These are phyloP conservation scores for Elsinoe arachidis DNA, from an alignment of 2,329 filamentous ascomycete genomes.

Conservation along the genomic window DNA sequence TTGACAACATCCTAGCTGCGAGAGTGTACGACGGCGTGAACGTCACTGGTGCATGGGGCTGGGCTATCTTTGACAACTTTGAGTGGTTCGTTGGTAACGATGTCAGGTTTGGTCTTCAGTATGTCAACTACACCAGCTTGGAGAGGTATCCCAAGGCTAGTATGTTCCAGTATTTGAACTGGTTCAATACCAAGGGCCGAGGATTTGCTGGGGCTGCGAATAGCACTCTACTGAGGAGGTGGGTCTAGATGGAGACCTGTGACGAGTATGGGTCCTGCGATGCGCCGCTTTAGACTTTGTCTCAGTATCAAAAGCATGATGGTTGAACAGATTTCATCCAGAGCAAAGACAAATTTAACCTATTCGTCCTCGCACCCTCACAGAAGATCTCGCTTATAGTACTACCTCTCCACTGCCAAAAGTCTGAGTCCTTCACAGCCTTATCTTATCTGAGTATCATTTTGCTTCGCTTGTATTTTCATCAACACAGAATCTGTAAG, in stretches of 20 bases:
- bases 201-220: conserved; percentile 10
- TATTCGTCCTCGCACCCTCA: no score
- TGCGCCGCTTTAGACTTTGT: no score
- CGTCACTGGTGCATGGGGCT: conserved; percentile 27
- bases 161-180: conserved; percentile 31
- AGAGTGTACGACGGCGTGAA: conserved; percentile 28
- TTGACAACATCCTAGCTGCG: conserved; percentile 28
- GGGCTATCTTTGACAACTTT: conserved; percentile 31
- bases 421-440: no score
- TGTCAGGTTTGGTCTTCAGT: conserved; percentile 29
- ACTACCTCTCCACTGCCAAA: no score
- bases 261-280: no score
- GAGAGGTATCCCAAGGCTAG: conserved; percentile 31
- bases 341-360: no score
- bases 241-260: background rate
- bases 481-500: no score
- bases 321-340: no score
- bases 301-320: no score
- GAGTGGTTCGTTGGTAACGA: conserved; percentile 30
- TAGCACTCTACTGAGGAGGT: background rate
- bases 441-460: no score
- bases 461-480: no score
- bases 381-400: no score
- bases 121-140: conserved; percentile 30
- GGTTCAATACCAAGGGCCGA: conserved; percentile 22